phyloP scores from a whole-genome alignment of 345 rosid genomes.

The Aquilaria yunnanensis region DNA sequence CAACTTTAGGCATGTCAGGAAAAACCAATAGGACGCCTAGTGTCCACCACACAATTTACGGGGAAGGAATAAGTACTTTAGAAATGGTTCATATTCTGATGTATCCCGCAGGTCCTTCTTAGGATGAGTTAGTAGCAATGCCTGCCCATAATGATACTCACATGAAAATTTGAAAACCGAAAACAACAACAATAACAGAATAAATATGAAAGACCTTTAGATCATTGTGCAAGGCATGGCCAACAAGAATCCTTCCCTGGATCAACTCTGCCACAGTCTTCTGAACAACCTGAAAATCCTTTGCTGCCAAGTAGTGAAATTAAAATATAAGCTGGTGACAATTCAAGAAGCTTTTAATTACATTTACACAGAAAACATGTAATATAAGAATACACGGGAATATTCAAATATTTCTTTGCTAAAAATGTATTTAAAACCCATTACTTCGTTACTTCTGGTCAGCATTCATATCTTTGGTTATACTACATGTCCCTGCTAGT shows the following conservation, averaged over 20 bases:
- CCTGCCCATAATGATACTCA: slow-evolving; percentile 34
- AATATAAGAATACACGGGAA: too few relatives aligned
- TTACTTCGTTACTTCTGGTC: background rate
- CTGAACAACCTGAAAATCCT: slow-evolving; percentile 68
- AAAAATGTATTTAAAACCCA: background rate
- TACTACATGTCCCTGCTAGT: too few relatives aligned
- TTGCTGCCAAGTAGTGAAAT: slow-evolving; percentile 43
- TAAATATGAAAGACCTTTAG: slow-evolving; percentile 52
- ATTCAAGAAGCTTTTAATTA: background rate
- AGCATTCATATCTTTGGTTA: background rate
- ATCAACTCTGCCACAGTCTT: slow-evolving; percentile 78
- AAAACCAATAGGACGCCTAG: slow-evolving; percentile 3
- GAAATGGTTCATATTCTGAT: slow-evolving; percentile 71
- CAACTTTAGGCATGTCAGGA: slow-evolving; percentile 4
- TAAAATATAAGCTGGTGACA: background rate
- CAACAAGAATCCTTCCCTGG: slow-evolving; percentile 79
- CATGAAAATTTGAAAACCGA: background rate
- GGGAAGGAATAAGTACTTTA: slow-evolving; percentile 39
- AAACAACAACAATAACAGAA: slow-evolving; percentile 7
- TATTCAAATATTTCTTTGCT: too few relatives aligned
- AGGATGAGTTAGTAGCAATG: slow-evolving; percentile 73
- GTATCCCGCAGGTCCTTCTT: slow-evolving; percentile 79
- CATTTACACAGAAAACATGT: background rate
- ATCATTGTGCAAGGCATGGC: slow-evolving; percentile 93
- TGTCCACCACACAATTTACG: slow-evolving; percentile 1